Base-by-base conservation (phyloP, 192 early-diverging fungal species). In the Rhizophlyctis rosea region DNA sequence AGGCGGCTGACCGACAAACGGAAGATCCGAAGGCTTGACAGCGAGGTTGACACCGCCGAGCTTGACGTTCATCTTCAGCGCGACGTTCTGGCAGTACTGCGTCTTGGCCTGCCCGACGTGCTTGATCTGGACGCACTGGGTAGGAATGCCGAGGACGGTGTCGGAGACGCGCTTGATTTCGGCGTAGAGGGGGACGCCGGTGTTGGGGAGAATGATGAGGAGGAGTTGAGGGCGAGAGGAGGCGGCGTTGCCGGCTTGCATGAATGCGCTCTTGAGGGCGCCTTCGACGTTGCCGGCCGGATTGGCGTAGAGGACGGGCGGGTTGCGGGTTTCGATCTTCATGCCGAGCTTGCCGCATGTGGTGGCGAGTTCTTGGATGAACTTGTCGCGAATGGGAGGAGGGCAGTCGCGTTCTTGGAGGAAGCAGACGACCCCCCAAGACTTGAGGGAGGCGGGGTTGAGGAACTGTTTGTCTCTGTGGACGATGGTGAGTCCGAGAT, bases 31-130 rank as follows among this genome's bases (percentile, higher is more conserved):
- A 11, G 16, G 1, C 3, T 1, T n/a, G 56, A 9, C 3, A 83
- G 47, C 9, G 21, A 64, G n/a, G 61, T 84, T 81, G 44, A 61
- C 31, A 0, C 87, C 87, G 54, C 87, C 87, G 28, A 89, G 77
- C 62, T 89, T 89, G 23, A 81, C 73, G 68, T 89, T 89, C 39
- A 87, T 79, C 80, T 95, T 96, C 23, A 96, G 76, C 54, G 85
- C 90, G 23, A 96, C 85, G 59, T 96, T 96, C n/a, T 92, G 92
- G 63, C 90, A 92, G 79, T 96, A 96, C 75, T 94, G 92, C 44
- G 81, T 70, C 69, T 86, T 92, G 23, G 87, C 75, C n/a, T 71
- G 57, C 57, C 74, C 74, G 58, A 90, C 75, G 56, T 93, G 83
- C 70, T 18, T 86, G 30, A 76, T 69, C 56, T 86, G 88, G 63